Evolutionary conservation across 257 asterid genomes (phyloP).

Genomic region (Nicotiana attenuata): DNA sequence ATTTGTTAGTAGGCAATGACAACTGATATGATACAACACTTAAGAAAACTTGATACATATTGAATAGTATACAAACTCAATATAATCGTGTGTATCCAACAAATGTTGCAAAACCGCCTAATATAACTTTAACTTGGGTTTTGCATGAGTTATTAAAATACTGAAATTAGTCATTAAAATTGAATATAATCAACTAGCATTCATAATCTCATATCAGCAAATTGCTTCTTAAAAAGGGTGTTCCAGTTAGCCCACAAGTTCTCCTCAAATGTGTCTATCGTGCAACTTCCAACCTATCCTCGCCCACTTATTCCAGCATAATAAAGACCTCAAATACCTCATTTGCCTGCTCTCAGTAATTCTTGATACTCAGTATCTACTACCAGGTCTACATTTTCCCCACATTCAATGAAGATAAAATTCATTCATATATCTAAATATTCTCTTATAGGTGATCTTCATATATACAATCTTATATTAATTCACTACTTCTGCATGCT

Average conservation of each 20-base stretch:
- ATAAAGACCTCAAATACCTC: not conserved
- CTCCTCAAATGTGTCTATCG: not conserved
- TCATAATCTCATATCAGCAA: not conserved
- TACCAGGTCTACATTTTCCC: not conserved
- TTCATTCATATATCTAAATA: not conserved
- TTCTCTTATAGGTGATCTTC: not conserved
- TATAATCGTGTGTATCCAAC: too few relatives aligned
- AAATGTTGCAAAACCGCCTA: too few relatives aligned
- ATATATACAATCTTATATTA: not conserved
- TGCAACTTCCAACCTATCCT: not conserved
- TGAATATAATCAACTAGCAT: not conserved
- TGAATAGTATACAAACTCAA: too few relatives aligned
- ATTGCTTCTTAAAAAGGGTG: not conserved
- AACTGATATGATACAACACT: too few relatives aligned
- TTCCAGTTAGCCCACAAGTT: not conserved
- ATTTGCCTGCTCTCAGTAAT: not conserved
- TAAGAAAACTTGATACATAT: too few relatives aligned
- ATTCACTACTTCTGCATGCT: not conserved
- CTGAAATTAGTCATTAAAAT: too few relatives aligned
- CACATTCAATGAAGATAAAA: not conserved
- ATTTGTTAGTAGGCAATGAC: not conserved
- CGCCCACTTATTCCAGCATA: not conserved
- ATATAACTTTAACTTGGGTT: too few relatives aligned
- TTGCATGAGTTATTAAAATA: too few relatives aligned
- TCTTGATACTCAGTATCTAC: not conserved